Base-by-base conservation (phyloP, 2,329 filamentous ascomycete genomes). In the Ascocoryne sarcoides region DNA sequence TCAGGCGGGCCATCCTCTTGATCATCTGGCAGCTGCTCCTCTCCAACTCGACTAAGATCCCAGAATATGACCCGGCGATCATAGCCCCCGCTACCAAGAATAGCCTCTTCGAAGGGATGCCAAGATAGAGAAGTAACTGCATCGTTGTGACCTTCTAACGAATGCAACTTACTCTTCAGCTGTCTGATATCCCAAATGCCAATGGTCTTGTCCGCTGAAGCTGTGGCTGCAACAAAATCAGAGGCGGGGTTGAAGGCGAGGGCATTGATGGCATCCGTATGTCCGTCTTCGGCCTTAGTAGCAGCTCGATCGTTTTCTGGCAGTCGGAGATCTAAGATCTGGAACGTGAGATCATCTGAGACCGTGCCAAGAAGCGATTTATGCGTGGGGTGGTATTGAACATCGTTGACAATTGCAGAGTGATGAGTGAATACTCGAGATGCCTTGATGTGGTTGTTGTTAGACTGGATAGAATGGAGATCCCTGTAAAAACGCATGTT, bases 161-260 rank as follows among this genome's bases (percentile, higher is more conserved):
- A 83, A 67, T 98, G 90, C 3, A 96, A 74, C 65, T 90, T 94
- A 50, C 84, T 77, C 60, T 87, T 89, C 43, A 94, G 75, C 57
- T 94, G 93, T 49, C 92, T 82, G 45, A 98, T 66, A 65, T 98
- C 92, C 88, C 92, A 98, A 41, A 98, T 74, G 9, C 84, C 90
- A 46, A 98, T 85, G 0, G 88, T 92, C 67, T 95, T 94, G 62
- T 98, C 92, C 1, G 86, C 88, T 19, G 90, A 96, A 2, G 87
- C 92, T 0, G 92, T 96, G 8, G 89, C 92, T 29, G 98, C 72
- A 28, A 95, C 73, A 26, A 84, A 85, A 59, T 98, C 90, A n/a
- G 82, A 84, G 21, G 81, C 82, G 0, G 89, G 89, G 58, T 95
- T 95, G 68, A 95, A 98, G 0, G 92, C 82, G 18, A 98, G 69